A percentile compares a stretch with the other conserved stretches of the same genome.
Conservation (phyloP, 352 stramenopile genomes). For the Discostella stelligera region DNA sequence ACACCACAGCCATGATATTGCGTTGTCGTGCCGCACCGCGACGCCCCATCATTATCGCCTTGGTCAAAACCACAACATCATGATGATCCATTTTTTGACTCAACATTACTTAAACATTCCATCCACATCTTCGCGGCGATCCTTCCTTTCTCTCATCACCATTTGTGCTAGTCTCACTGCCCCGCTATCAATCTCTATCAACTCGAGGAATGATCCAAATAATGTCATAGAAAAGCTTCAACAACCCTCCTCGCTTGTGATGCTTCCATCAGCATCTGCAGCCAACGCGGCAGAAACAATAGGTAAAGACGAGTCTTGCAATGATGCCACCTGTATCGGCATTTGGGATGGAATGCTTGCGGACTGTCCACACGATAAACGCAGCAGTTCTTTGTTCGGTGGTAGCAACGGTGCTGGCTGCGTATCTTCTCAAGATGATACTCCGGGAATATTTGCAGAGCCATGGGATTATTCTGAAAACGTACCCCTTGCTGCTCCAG, state of each 20-base stretch:
- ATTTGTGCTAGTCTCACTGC: not conserved
- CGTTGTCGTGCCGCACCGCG: not conserved
- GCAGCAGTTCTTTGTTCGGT: not conserved
- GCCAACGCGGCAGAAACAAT: constrained; percentile 69
- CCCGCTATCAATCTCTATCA: not conserved
- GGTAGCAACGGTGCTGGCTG: constrained; percentile 52
- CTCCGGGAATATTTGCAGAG: constrained; percentile 71
- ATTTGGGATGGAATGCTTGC: constrained; percentile 79
- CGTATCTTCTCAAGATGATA: constrained; percentile 75
- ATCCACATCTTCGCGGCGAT: too few relatives aligned
- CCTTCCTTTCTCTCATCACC: constrained; percentile 12
- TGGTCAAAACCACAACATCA: too few relatives aligned
- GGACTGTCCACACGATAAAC: constrained; percentile 61
- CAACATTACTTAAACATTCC: too few relatives aligned
- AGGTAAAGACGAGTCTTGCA: constrained; percentile 75
- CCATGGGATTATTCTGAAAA: constrained; percentile 57
- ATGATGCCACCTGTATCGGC: constrained; percentile 68
- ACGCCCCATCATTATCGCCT: too few relatives aligned
- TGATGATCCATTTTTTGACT: too few relatives aligned
- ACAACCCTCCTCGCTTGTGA: not conserved
- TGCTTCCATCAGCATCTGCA: not conserved
- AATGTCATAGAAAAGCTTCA: not conserved
- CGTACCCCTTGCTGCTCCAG: constrained; percentile 1
- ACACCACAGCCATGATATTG: too few relatives aligned
- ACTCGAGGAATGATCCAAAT: not conserved